Evolutionary conservation across 495 filamentous ascomycete genomes (phyloP).

Genomic region (Neurospora sp.): DNA sequence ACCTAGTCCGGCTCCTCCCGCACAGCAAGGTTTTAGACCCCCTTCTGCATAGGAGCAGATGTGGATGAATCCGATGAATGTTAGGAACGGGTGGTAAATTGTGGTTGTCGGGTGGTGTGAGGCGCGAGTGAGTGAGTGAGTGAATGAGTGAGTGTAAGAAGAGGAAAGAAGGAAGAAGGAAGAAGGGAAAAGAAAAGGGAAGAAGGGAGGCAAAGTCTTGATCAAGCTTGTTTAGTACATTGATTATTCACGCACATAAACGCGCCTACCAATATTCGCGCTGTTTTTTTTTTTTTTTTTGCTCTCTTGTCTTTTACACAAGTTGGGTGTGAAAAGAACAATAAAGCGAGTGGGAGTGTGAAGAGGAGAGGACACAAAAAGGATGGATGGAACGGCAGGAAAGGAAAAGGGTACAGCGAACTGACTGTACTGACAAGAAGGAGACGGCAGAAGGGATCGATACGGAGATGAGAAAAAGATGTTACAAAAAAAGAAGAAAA

Average conservation of each 20-base stretch:
- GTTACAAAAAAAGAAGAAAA: not conserved
- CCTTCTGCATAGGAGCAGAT: not conserved
- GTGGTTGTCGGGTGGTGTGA: not conserved
- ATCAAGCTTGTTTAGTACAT: not conserved
- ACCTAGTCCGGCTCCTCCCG: not conserved
- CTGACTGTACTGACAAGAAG: too few relatives aligned
- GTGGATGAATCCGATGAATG: not conserved
- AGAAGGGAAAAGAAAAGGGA: not conserved
- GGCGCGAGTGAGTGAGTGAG: not conserved
- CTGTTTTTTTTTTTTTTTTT: not conserved
- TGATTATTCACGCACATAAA: not conserved
- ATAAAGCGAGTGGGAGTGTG: not conserved
- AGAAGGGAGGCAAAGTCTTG: not conserved
- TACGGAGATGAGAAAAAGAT: not conserved
- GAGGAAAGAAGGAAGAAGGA: not conserved
- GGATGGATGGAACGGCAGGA: not conserved
- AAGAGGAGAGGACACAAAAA: not conserved
- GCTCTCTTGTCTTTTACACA: not conserved
- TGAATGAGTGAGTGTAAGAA: not conserved
- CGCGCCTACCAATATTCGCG: not conserved
- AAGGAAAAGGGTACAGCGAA: too few relatives aligned
- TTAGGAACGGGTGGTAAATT: not conserved
- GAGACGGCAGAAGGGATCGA: too few relatives aligned
- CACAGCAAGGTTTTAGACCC: not conserved
- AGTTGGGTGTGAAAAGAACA: not conserved